Base-by-base conservation (phyloP, 169 alveolate genomes). In the Plasmodium blacklocki region DNA sequence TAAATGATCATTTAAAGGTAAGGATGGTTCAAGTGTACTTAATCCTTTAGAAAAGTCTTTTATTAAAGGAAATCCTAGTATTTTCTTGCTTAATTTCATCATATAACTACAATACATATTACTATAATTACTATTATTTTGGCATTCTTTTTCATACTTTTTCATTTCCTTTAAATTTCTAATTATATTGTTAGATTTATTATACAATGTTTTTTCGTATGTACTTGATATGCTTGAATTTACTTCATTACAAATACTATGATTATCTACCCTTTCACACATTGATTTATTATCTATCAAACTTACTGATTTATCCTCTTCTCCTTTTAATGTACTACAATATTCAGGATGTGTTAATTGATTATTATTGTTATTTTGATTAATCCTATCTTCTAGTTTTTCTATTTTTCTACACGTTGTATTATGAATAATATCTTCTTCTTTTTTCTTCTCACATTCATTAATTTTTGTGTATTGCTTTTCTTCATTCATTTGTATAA, bases 31-130 rank as follows among this genome's bases (percentile, higher is more conserved):
- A 43, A 60, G 59, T n/a, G 92, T 86, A 15, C 60, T 86, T 74
- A 86, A 21, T 8, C 92, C 92, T 47, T n/a, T 72, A 71, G 71
- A 86, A 74, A 86, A 86, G n/a, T 86, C 92, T 58, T 50, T 71
- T 32, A 86, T 60, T 67, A 86, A 52, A 7, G 92, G 88, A 39
- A 86, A 70, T 29, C 92, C 92, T 29, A 86, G 5, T 19, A 59
- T n/a, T 56, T 62, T 70, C 56, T 72, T 86, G 47, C 92, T 71
- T 43, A 86, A 29, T 59, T 86, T 86, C 92, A 86, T 86, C 86
- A 73, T 60, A 43, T 86, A 26, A n/a, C 62, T 86, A 23, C 59
- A 86, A 67, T 74, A 86, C 15, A 23, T 32, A 23, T 50, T 76
- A 26, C 21, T 64, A 67, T 21, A 39, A 54, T 26, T 47, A 11